Base-by-base conservation (phyloP, 108 stramenopile genomes). In the Cylindrotheca closterium region DNA sequence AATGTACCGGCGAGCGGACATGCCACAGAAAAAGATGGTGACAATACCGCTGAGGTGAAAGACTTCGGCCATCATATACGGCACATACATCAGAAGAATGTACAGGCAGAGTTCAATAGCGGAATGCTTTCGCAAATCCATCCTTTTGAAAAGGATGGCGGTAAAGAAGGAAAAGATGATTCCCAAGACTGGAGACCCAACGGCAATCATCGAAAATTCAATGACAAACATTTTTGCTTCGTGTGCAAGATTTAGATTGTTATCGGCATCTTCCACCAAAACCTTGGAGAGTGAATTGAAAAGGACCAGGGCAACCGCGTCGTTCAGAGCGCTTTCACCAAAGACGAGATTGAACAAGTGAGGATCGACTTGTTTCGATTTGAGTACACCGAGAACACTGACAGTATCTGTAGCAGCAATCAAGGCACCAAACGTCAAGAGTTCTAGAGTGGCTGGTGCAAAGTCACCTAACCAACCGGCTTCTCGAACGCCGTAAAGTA, bases 391-490 rank as follows among this genome's bases (percentile, higher is more conserved):
- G 23, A 95, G 58, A 15, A 83, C 83, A 19, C 79, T 63, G 21
- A 95, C 91, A 45, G 91, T 88, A 65, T 95, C 94, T 1, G 91
- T 92, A 0, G 94, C 87, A 30, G 86, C 74, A 51, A 92, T 87
- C 21, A 95, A 70, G 2, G 87, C 65, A 2, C 90, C 91, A 67
- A 95, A 95, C 3, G 85, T 66, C 21, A 87, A 51, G 0, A 77
- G 63, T 60, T 95, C 94, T 4, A 85, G 31, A 24, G 85, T 50
- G n/a, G 73, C 73, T 27, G 75, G 70, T 12, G 72, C 29, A 63
- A 84, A 77, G 33, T 47, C 52, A 3, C 58, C 64, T 45, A 70
- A 75, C 48, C 47, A 51, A 1, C 79, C 79, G 8, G 63, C 19
- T 21, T 45, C n/a, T 28, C 42, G 24, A 30, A 63, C 18, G 5